Conservation (phyloP, 2,329 filamentous ascomycete genomes). For the Talaromyces pinophilus region DNA sequence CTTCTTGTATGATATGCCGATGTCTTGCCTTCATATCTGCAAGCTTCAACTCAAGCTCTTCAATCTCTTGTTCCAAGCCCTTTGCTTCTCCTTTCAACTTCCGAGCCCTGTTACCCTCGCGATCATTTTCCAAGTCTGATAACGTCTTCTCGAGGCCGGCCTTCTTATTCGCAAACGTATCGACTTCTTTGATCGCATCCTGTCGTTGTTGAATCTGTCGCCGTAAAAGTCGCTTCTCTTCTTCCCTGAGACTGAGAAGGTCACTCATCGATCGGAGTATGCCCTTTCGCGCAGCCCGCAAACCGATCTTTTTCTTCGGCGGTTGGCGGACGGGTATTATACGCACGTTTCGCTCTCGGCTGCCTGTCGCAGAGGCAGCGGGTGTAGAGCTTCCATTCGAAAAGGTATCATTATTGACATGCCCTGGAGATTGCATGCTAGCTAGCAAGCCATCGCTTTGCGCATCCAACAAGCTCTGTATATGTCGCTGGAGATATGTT, state of each 20-base stretch:
- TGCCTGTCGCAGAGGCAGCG: constrained; percentile 33
- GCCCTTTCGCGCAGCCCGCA: constrained; percentile 56
- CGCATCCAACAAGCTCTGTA: constrained; percentile 62
- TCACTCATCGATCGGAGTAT: constrained; percentile 60
- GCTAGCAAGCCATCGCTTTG: constrained; percentile 60
- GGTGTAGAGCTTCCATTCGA: constrained; percentile 50
- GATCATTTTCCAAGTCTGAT: constrained; percentile 49
- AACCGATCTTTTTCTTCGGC: constrained; percentile 49
- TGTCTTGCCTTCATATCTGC: constrained; percentile 58
- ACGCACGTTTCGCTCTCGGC: constrained; percentile 35
- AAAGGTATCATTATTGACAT: constrained; percentile 34
- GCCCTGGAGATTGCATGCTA: constrained; percentile 42
- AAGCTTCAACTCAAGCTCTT: constrained; percentile 58
- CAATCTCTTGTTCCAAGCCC: constrained; percentile 58
- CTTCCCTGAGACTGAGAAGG: constrained; percentile 57
- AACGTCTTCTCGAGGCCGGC: constrained; percentile 55
- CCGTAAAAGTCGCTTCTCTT: constrained; percentile 56
- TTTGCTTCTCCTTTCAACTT: constrained; percentile 54
- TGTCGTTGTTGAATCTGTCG: constrained; percentile 49
- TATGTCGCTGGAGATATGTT: constrained; percentile 56
- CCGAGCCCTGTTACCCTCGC: constrained; percentile 47
- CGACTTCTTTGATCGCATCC: constrained; percentile 52
- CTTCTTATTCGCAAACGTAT: constrained; percentile 54
- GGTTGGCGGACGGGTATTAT: constrained; percentile 44
- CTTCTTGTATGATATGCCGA: constrained; percentile 53